Base-by-base conservation (phyloP, 371 early-diverging fungal genomes). In the Mortierella sp. region DNA sequence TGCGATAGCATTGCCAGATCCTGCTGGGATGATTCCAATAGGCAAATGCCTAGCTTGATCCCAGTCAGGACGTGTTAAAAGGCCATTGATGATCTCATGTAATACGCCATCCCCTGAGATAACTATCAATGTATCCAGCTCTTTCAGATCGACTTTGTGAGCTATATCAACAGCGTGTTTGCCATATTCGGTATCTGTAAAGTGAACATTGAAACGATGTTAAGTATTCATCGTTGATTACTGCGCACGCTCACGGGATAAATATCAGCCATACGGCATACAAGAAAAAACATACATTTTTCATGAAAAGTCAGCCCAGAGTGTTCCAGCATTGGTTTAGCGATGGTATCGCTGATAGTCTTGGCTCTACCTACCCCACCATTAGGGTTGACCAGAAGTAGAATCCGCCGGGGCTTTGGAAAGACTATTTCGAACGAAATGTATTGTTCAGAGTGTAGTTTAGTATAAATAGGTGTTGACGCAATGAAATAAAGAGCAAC, bases 71-170 rank as follows among this genome's bases (percentile, higher is more conserved):
- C 94, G 85, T 41, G 86, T 74, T 72, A 93, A 69, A 32, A 94
- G 86, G 0, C 95, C 95, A 74, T 96, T 94, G 66, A 94, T 78
- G 7, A 93, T 76, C 72, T 96, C 96, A 69, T 96, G 94, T 28
- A 93, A 85, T 2, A 94, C 86, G 11, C 96, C 96, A 83, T 96
- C 96, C 19, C 96, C 96, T 64, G 92, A 90, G 36, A 94, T 87
- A 33, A 92, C 87, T 7, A 92, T 86, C 28, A 93, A 82, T 3
- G 89, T 90, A 50, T 89, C 90, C 63, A 87, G 91, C 9, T 84
- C 72, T 2, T 83, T 63, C 15, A 90, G 67, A 65, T 91, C 87
- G 7, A 94, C 62, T 3, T 85, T 84, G 55, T 86, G 84, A 10
- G 90, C 91, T 65, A 94, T 88, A 50, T 93, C 88, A 47, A 89